phyloP scores from a whole-genome alignment of 495 filamentous ascomycete genomes.

The Tuber calosporum region DNA sequence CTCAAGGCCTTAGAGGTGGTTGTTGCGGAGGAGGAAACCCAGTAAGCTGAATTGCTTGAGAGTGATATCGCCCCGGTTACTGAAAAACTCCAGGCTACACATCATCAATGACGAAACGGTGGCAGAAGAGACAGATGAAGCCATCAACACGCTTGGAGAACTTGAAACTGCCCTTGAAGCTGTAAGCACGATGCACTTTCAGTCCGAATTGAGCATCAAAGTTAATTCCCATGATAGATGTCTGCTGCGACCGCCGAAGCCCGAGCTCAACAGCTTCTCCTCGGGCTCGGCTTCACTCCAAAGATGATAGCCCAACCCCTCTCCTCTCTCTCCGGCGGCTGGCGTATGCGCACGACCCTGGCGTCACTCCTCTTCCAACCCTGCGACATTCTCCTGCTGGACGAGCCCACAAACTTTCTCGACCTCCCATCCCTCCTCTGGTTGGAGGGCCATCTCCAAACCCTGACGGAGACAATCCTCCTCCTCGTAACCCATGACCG shows the following conservation, averaged over 20 bases:
- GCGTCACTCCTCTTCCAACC: constrained; percentile 60
- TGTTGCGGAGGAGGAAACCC: constrained; percentile 50
- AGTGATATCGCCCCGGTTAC: constrained; percentile 29
- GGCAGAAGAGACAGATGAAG: constrained; percentile 56
- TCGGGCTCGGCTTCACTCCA: constrained; percentile 66
- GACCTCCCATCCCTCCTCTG: constrained; percentile 77
- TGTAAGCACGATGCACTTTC: constrained; percentile 47
- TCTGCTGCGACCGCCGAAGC: constrained; percentile 50
- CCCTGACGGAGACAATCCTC: constrained; percentile 48
- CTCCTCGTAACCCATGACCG: constrained; percentile 75
- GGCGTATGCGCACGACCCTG: constrained; percentile 66
- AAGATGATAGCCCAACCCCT: constrained; percentile 52
- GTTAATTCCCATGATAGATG: constrained; percentile 39
- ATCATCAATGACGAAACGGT: constrained; percentile 51
- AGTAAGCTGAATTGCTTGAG: constrained; percentile 48
- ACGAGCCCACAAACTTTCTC: constrained; percentile 81
- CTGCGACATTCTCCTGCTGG: constrained; percentile 73
- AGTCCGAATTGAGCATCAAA: neutral
- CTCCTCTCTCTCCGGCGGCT: constrained; percentile 65
- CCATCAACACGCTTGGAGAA: constrained; percentile 56
- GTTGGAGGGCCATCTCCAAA: constrained; percentile 62
- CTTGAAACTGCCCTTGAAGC: constrained; percentile 55
- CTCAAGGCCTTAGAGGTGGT: constrained; percentile 58
- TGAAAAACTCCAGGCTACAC: constrained; percentile 20
- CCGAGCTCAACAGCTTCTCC: constrained; percentile 57